Evolutionary conservation across 306 rosid genomes (phyloP), one percentile per base, ranked within the genome.

Genomic region (Myrica gale): DNA sequence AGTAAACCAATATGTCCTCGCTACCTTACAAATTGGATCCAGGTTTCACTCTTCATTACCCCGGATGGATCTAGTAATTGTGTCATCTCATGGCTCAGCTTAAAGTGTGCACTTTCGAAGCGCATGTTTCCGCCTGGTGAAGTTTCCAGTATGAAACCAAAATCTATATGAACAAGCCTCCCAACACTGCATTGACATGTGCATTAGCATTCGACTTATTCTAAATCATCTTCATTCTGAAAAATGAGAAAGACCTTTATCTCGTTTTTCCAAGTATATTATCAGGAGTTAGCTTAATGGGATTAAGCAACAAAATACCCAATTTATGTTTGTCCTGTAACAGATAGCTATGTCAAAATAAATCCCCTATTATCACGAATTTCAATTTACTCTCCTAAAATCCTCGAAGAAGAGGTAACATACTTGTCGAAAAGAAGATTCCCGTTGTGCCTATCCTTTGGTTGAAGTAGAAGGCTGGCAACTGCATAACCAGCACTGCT

Each of bases 401-500:
- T 69, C 54, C 63, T 19, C 23, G 54, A 67, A 62, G 80, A 48
- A 50, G 58, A 81, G 67, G 70, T 19, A 66, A 69, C 85, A 57
- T 92, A 95, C 98, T 82, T 85, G 83, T 92, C 97, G 42, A 92
- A 81, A 72, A 95, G 88, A 78, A 95, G 97, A 83, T 95, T 95
- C 74, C 97, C 99, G 62, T 92, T 95, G 86, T 95, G 99, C 75
- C 99, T 86, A 78, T 95, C 99, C 90, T 95, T 95, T 70, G 99
- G 99, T 84, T 95, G 99, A 87, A 95, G 99, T 81, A 95, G 76
- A 58, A 95, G 92, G 78, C 99, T 92, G 67, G 97, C 97, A 63
- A 95, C 99, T 21, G 97, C 99, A 89, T 95, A 95, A 81, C 99
- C 99, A 37, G 99, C 97, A 76, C 99, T 90, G 82, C 99, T 95